Base-by-base conservation (phyloP, 805 yeast species). In the Saturnispora galanensis region DNA sequence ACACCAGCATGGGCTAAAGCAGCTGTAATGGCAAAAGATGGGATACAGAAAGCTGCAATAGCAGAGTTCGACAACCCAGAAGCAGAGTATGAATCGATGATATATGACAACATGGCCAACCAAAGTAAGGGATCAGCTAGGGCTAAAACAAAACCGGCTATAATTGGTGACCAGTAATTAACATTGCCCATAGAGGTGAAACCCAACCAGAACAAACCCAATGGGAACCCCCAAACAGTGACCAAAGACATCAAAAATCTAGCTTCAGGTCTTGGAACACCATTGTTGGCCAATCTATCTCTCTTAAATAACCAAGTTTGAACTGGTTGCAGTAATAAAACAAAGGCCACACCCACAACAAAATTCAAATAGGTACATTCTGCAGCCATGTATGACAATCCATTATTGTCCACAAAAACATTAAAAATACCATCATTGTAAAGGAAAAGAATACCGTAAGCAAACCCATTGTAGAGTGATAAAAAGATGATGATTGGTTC, bases 1-100 rank as follows among this genome's bases (percentile, higher is more conserved):
- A 63, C 63, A 60, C 67, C 67, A 21, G 65, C 67, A 45, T 63
- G 67, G 13, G 67, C 53, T 21, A 63, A 51, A 12, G 59, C 59
- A 35, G 62, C 67, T 37, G 67, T 66, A 47, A 63, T 62, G 13
- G 60, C 55, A 47, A 63, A 63, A 4, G 67, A 63, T 31, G 67
- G 67, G 34, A 63, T 63, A 35, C 64, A 56, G 54, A 63, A 63
- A 2, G 63, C 67, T 11, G 66, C 66, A 48, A 63, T 58, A 31
- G 66, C 67, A 38, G 66, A 62, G 41, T 57, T 60, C 13, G 62
- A 50, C 42, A 60, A 47, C 35, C 62, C 62, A 26, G 64, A 54
- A 35, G 59, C 60, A 31, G 66, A 56, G 42, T 63, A 63, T 29
- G 64, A 53, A 51, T 63, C 67, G 37, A 59, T 57, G 48, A 63